Conservation (phyloP, 2,329 filamentous ascomycete species). For the Sporothrix sp. region DNA sequence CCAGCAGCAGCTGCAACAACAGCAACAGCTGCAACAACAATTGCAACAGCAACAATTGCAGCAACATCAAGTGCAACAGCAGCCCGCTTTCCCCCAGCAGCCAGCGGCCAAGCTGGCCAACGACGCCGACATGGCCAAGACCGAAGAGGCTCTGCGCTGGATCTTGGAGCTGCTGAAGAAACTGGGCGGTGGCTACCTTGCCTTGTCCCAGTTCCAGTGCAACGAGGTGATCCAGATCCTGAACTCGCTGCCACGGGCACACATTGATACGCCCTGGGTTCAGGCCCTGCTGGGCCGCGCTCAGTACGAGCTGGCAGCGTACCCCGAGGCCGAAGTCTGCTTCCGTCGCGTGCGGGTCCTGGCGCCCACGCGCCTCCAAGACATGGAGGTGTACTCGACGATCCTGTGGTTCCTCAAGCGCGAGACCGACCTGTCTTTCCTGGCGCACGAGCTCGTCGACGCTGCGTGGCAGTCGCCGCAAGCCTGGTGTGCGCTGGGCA, state of each 20-base stretch:
- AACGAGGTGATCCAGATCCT: slow-evolving; percentile 67
- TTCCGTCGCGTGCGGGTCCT: slow-evolving; percentile 72
- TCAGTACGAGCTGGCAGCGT: slow-evolving; percentile 81
- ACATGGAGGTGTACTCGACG: slow-evolving; percentile 98
- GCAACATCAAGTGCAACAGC: neutral
- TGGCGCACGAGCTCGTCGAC: slow-evolving; percentile 85
- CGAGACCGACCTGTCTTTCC: slow-evolving; percentile 81
- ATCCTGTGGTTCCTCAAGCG: slow-evolving; percentile 97
- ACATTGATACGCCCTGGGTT: slow-evolving; percentile 90
- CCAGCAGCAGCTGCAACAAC: slow-evolving; percentile 10
- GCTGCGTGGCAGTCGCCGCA: slow-evolving; percentile 81
- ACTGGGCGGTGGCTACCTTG: slow-evolving; percentile 69
- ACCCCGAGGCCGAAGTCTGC: slow-evolving; percentile 75
- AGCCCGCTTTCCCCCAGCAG: neutral
- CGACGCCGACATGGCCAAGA: slow-evolving; percentile 49
- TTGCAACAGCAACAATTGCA: slow-evolving; percentile 1
- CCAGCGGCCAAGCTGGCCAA: slow-evolving; percentile 27
- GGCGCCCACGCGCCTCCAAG: slow-evolving; percentile 73
- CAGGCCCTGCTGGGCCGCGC: slow-evolving; percentile 83
- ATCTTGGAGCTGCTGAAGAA: slow-evolving; percentile 74
- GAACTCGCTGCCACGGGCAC: slow-evolving; percentile 56
- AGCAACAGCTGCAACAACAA: neutral
- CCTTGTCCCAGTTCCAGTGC: slow-evolving; percentile 69
- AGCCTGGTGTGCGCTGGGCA: slow-evolving; percentile 92
- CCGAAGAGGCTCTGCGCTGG: slow-evolving; percentile 66